Conservation (phyloP, 2,329 filamentous ascomycete genomes). For the Penicillium sp. region DNA sequence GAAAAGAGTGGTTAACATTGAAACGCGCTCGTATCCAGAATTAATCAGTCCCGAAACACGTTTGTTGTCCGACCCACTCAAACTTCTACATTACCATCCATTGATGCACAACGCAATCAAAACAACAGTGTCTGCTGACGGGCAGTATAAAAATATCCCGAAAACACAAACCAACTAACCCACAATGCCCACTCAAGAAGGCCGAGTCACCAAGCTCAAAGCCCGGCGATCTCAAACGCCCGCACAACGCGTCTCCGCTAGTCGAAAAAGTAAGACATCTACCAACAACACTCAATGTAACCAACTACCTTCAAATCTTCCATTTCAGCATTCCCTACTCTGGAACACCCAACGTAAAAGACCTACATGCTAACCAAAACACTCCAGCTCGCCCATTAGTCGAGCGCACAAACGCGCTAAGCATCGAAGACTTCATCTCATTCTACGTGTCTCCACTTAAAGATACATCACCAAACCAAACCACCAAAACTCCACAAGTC, state of each 20-base stretch:
- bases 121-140: no score
- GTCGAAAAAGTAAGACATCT: conserved; percentile 15
- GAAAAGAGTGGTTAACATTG: not conserved
- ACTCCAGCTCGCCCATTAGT: conserved; percentile 33
- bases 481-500: not conserved
- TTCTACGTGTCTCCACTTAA: conserved; percentile 29
- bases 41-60: not conserved
- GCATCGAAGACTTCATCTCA: conserved; percentile 39
- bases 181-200: conserved; percentile 24
- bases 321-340: not conserved
- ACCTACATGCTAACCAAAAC: conserved; percentile 13
- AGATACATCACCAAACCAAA: conserved; percentile 3
- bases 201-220: conserved; percentile 25
- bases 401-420: conserved; percentile 44
- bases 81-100: not conserved
- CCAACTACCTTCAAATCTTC: not conserved
- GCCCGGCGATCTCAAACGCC: conserved; percentile 5
- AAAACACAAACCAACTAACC: not conserved
- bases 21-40: not conserved
- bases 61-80: not conserved
- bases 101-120: not conserved
- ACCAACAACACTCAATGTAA: not conserved
- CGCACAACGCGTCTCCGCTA: conserved; percentile 16
- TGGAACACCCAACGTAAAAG: not conserved
- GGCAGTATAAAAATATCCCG: not conserved